phyloP scores from a whole-genome alignment of 139 green algal genomes.

The Edaphochlamys debaryana region DNA sequence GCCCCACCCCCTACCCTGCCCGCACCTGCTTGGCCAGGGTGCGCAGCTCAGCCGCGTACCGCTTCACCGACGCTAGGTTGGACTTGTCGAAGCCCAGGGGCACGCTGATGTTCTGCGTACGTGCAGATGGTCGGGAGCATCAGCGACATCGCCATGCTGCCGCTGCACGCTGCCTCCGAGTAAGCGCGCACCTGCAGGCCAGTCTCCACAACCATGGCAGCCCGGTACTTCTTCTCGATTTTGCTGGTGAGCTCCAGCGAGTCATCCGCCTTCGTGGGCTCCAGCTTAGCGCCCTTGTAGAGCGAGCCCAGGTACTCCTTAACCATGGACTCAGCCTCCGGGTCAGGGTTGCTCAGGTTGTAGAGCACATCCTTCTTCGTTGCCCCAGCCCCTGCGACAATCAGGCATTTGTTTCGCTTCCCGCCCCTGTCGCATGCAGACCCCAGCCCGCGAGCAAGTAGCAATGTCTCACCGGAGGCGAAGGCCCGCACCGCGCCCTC shows the following conservation, averaged over 20 bases:
- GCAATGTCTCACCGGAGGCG: neutral
- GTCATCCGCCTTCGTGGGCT: constrained; percentile 38
- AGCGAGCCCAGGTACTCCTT: constrained; percentile 45
- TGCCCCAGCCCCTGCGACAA: constrained; percentile 45
- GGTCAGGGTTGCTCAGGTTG: constrained; percentile 48
- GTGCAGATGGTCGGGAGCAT: neutral
- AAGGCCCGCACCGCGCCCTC: constrained; percentile 31
- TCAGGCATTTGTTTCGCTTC: neutral
- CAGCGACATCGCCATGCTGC: too few relatives aligned
- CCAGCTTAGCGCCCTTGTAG: constrained; percentile 35
- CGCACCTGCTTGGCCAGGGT: constrained; percentile 57
- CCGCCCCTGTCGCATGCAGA: neutral
- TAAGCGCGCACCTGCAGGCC: constrained; percentile 55
- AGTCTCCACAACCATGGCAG: constrained; percentile 61
- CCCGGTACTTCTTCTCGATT: constrained; percentile 69
- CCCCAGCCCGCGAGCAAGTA: too few relatives aligned
- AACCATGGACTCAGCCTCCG: constrained; percentile 49
- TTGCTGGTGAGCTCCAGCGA: constrained; percentile 50
- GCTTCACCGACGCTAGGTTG: constrained; percentile 58
- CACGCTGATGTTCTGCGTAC: constrained; percentile 57
- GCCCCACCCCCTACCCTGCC: too few relatives aligned
- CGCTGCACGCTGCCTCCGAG: neutral
- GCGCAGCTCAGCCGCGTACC: constrained; percentile 63
- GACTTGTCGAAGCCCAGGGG: constrained; percentile 49
- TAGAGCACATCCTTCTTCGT: constrained; percentile 54